phyloP scores from a whole-genome alignment of 2,329 filamentous ascomycete species.

The Talaromyces islandicus region DNA sequence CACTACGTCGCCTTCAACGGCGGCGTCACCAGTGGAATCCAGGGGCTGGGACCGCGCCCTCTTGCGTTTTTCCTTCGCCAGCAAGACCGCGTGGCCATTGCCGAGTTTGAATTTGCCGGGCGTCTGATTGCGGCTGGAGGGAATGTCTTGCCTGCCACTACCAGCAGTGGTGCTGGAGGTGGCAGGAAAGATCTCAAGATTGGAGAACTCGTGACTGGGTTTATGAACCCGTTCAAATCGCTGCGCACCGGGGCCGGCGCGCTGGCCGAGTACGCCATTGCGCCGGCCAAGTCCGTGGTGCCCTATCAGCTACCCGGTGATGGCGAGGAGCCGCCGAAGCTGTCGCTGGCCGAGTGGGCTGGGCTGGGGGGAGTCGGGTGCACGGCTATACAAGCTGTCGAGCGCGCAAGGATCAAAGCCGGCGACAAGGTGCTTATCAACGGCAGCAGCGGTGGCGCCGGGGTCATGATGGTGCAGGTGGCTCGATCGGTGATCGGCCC shows the following conservation, averaged over 20 bases:
- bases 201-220: neutral
- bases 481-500: neutral
- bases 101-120: neutral
- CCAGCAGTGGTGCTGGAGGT: too few species aligned
- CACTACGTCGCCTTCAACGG: constrained; percentile 1
- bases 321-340: neutral
- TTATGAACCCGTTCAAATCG: neutral
- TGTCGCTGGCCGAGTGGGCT: constrained; percentile 1
- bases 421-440: constrained; percentile 4
- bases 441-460: neutral
- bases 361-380: neutral
- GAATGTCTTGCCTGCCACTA: neutral
- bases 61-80: neutral
- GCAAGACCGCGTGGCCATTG: neutral
- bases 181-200: neutral
- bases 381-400: neutral
- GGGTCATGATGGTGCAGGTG: constrained; percentile 4
- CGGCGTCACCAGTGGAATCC: neutral
- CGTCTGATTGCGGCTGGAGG: neutral
- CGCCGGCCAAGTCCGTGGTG: neutral
- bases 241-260: neutral
- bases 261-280: constrained; percentile 1
- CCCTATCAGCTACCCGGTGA: neutral
- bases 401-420: neutral
- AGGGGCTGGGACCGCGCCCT: neutral